Evolutionary conservation across 495 filamentous ascomycete species (phyloP).

Genomic region (Parmelia sp.): DNA sequence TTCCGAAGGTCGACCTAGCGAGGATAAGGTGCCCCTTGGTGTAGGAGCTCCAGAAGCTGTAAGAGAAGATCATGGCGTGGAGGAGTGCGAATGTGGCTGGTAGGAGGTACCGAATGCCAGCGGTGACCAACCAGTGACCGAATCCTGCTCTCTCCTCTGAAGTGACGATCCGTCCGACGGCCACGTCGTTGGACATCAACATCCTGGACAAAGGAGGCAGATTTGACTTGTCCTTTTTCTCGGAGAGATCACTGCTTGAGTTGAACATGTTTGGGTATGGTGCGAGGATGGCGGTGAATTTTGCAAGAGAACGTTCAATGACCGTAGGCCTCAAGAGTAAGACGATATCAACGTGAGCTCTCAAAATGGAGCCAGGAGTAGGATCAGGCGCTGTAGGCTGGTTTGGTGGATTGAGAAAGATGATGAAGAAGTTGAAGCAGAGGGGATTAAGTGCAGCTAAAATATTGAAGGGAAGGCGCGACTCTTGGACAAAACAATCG

Average conservation of each 20-base stretch:
- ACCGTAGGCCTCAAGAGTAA: neutral
- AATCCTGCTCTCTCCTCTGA: neutral
- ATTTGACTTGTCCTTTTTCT: conserved; percentile 48
- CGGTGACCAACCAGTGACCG: conserved; percentile 59
- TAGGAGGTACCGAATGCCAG: conserved; percentile 66
- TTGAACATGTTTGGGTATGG: neutral
- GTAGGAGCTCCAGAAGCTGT: conserved; percentile 52
- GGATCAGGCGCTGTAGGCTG: neutral
- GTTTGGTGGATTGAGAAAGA: neutral
- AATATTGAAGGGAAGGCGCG: neutral
- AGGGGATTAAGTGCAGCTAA: neutral
- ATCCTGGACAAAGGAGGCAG: conserved; percentile 64
- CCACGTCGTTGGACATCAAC: conserved; percentile 66
- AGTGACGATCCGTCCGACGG: conserved; percentile 43
- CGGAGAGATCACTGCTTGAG: neutral
- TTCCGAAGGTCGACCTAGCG: conserved; percentile 57
- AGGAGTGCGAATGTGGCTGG: conserved; percentile 28
- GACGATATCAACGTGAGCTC: neutral
- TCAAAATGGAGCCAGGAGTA: neutral
- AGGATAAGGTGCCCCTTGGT: conserved; percentile 62
- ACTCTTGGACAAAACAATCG: neutral
- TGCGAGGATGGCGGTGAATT: neutral
- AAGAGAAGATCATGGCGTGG: conserved; percentile 15
- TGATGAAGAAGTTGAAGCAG: neutral
- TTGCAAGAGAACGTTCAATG: neutral